Evolutionary conservation across 1,139 yeast genomes (phyloP).

Genomic region (Kodamaea suecica): DNA sequence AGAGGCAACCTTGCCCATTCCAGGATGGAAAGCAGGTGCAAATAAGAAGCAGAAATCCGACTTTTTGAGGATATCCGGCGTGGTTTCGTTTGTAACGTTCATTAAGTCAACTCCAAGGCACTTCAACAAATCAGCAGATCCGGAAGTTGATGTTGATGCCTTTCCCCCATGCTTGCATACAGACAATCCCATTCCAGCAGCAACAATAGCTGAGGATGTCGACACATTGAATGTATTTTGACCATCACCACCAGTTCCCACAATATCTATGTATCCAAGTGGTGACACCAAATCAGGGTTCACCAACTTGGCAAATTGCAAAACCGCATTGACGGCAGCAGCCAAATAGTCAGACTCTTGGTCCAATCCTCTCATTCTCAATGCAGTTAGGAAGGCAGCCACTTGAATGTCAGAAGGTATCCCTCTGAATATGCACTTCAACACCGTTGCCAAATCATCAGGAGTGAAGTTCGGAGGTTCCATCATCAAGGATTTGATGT

Average conservation of each 20-base stretch:
- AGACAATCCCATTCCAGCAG: conserved; percentile 82
- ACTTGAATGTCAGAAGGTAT: conserved; percentile 66
- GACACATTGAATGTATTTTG: conserved; percentile 95
- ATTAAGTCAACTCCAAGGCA: conserved; percentile 74
- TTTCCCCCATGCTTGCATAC: conserved; percentile 95
- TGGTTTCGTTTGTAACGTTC: conserved; percentile 61
- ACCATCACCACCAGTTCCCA: conserved; percentile 98
- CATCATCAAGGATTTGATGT: conserved; percentile 56
- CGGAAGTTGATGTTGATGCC: conserved; percentile 89
- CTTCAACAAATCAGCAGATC: conserved; percentile 84
- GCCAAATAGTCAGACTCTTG: conserved; percentile 79
- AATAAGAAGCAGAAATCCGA: conserved; percentile 72
- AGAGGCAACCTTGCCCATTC: conserved; percentile 81
- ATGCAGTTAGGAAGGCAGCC: conserved; percentile 74
- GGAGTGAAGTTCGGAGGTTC: conserved; percentile 62
- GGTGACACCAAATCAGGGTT: conserved; percentile 38
- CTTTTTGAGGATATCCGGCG: conserved; percentile 57
- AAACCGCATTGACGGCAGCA: conserved; percentile 72
- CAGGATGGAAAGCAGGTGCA: conserved; percentile 95
- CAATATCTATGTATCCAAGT: conserved; percentile 76
- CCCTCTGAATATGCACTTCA: conserved; percentile 58
- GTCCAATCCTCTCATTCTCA: conserved; percentile 74
- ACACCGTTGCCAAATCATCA: conserved; percentile 56
- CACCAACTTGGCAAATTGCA: conserved; percentile 59
- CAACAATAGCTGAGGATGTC: conserved; percentile 90